These are phyloP conservation scores for Yarrowia divulgata DNA, from an alignment of 805 yeast species.

Conservation along the genomic window DNA sequence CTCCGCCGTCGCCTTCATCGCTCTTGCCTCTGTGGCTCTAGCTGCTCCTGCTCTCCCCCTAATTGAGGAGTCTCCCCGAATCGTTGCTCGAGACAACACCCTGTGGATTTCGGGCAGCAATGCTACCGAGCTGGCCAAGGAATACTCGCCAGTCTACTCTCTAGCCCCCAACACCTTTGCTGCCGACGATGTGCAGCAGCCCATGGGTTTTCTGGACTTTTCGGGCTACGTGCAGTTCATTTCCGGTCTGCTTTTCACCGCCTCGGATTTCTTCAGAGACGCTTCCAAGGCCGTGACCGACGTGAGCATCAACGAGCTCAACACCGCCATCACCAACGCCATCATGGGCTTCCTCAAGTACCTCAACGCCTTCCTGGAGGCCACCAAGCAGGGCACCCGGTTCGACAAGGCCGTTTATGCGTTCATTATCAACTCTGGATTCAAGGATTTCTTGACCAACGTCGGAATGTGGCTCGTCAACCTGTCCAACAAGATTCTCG, in stretches of 20 bases:
- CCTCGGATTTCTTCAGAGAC: neutral
- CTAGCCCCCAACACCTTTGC: neutral
- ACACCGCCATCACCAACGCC: slow-evolving; percentile 32
- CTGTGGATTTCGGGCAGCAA: slow-evolving; percentile 19
- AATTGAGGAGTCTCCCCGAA: neutral
- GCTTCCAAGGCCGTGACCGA: slow-evolving; percentile 15
- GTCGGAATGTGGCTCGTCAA: slow-evolving; percentile 23
- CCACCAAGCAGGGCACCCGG: slow-evolving; percentile 29
- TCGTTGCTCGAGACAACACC: slow-evolving; percentile 11
- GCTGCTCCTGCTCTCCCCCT: slow-evolving; percentile 6
- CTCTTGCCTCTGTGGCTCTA: neutral
- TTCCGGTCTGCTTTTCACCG: slow-evolving; percentile 16
- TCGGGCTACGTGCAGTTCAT: slow-evolving; percentile 30
- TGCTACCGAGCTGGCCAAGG: slow-evolving; percentile 24
- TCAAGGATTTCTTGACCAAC: slow-evolving; percentile 27
- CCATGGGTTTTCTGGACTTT: slow-evolving; percentile 35
- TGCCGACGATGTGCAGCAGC: slow-evolving; percentile 19
- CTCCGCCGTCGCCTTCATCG: neutral
- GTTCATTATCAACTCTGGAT: slow-evolving; percentile 29
- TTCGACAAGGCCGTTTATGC: slow-evolving; percentile 35
- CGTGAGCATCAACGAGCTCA: slow-evolving; percentile 26
- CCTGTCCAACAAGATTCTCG: slow-evolving; percentile 35
- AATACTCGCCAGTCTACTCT: neutral
- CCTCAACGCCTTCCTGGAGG: slow-evolving; percentile 30
- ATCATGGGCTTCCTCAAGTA: slow-evolving; percentile 30